These are phyloP conservation scores for Neurospora sp. DNA, from an alignment of 495 filamentous ascomycete genomes.

Conservation along the genomic window DNA sequence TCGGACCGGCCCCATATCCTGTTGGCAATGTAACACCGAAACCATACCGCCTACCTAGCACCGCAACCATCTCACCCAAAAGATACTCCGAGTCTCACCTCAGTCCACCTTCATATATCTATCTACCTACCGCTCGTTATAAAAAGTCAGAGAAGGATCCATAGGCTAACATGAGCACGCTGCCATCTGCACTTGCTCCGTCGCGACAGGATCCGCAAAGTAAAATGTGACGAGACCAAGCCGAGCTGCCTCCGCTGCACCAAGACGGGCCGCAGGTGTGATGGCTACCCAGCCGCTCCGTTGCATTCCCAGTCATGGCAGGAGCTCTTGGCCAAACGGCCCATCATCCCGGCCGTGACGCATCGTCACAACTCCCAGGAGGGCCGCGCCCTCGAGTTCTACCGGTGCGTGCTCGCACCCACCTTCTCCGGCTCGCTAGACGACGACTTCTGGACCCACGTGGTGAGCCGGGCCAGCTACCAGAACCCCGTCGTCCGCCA, in stretches of 20 bases:
- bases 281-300: constrained; percentile 18
- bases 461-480: constrained; percentile 40
- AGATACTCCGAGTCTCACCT: neutral
- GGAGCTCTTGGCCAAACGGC: constrained; percentile 15
- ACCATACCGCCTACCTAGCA: neutral
- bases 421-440: constrained; percentile 34
- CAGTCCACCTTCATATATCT: neutral
- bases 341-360: constrained; percentile 15
- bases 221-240: constrained; percentile 31
- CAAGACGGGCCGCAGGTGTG: constrained; percentile 20
- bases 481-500: constrained; percentile 46
- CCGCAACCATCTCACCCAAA: neutral
- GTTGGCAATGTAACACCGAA: neutral
- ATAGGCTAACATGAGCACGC: neutral
- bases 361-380: constrained; percentile 17
- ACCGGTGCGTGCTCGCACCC: constrained; percentile 29
- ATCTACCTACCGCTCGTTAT: neutral
- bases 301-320: constrained; percentile 11
- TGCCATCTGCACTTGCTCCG: neutral
- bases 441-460: constrained; percentile 42
- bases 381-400: constrained; percentile 31
- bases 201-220: constrained; percentile 17
- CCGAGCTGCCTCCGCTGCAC: constrained; percentile 24
- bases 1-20: constrained; percentile 7
- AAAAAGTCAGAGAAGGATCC: neutral